Conservation (phyloP, 352 stramenopile species). For the Phytopythium kandeliae region DNA sequence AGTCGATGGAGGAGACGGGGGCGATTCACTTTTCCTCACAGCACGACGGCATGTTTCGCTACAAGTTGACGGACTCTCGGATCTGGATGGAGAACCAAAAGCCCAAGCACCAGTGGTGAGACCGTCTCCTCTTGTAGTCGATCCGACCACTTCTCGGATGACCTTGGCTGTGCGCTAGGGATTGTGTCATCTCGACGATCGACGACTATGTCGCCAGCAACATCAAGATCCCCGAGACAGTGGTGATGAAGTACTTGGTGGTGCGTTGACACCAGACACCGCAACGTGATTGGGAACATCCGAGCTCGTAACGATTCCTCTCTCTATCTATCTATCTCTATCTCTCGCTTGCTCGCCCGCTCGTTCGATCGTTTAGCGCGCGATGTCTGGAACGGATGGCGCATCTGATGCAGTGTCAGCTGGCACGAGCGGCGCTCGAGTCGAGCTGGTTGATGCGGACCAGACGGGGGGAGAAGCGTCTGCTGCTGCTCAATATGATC, state of each 20-base stretch:
- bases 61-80: not conserved
- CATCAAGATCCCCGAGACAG: not conserved
- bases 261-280: not conserved
- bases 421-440: not conserved
- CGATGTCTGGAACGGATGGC: not conserved
- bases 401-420: not conserved
- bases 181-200: not conserved
- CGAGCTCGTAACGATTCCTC: too few species aligned
- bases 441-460: not conserved
- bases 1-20: not conserved
- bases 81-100: conserved; percentile 6
- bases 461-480: not conserved
- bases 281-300: too few species aligned
- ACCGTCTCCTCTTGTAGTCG: not conserved
- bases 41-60: not conserved
- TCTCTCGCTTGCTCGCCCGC: not conserved
- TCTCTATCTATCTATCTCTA: too few species aligned
- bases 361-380: not conserved
- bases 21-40: not conserved
- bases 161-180: not conserved
- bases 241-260: not conserved
- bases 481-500: not conserved
- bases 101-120: conserved; percentile 6
- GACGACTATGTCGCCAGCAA: not conserved
- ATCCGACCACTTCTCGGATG: not conserved